phyloP scores from a whole-genome alignment of 352 stramenopile species.

The Phytophthora nicotianae region DNA sequence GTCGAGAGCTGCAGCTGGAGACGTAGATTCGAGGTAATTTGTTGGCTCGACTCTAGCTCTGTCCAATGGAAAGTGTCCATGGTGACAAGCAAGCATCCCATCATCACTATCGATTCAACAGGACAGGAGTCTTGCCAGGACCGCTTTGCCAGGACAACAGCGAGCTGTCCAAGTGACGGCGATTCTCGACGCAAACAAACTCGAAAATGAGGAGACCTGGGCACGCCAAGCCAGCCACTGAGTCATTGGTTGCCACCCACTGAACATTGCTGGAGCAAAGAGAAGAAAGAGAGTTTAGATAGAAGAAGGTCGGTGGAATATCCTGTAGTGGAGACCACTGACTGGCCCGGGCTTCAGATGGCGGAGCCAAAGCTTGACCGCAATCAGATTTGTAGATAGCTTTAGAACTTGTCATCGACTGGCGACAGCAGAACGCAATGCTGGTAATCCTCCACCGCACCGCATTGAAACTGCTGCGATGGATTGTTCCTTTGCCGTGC shows the following conservation, averaged over 20 bases:
- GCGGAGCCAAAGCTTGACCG: conserved; percentile 12
- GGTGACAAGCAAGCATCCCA: neutral
- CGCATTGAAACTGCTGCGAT: conserved; percentile 8
- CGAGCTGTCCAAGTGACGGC: neutral
- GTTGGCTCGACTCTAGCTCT: too few relatives aligned
- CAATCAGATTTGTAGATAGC: conserved; percentile 4
- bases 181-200: neutral
- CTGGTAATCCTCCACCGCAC: conserved; percentile 7
- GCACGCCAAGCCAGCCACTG: too few relatives aligned
- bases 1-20: conserved; percentile 16
- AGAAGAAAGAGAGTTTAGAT: neutral
- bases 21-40: neutral
- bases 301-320: conserved; percentile 9
- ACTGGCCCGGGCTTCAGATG: neutral
- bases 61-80: too few relatives aligned
- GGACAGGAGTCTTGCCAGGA: neutral
- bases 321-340: conserved; percentile 5
- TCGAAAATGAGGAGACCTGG: neutral
- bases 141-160: neutral
- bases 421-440: conserved; percentile 8
- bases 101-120: neutral
- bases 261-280: neutral
- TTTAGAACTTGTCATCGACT: neutral
- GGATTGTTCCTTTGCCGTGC: conserved; percentile 6
- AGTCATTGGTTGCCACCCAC: neutral